Evolutionary conservation across 148 eudicot species (phyloP).

Genomic region (Vaccinium macrocarpon): DNA sequence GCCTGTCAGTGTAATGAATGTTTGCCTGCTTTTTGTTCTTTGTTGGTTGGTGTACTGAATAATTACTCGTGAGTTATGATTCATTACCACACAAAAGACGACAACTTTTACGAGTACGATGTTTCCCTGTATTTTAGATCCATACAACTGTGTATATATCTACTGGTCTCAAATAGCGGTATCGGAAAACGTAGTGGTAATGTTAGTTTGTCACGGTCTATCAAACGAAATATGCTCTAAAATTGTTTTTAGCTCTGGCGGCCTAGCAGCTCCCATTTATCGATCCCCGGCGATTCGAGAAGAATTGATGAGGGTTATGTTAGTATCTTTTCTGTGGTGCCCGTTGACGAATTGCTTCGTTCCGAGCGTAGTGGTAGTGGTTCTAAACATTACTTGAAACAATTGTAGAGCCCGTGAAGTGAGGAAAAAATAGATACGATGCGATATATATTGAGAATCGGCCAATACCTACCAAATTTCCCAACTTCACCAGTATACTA

Average conservation of each 20-base stretch:
- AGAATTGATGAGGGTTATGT: background rate
- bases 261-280: no score
- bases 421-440: background rate
- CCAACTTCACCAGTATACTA: no score
- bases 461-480: background rate
- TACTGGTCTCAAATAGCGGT: background rate
- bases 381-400: no score
- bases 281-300: background rate
- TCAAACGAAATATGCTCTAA: background rate
- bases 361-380: background rate
- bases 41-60: background rate
- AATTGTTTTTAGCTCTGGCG: background rate
- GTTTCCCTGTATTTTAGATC: background rate
- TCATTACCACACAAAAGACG: background rate
- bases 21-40: constrained; percentile 1
- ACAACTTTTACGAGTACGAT: background rate
- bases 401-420: background rate
- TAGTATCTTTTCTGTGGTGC: background rate
- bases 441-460: background rate
- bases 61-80: background rate
- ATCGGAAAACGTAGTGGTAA: background rate
- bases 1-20: constrained; percentile 22
- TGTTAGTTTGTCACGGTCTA: background rate
- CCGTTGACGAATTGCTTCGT: background rate
- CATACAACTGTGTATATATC: background rate